Conservation (phyloP, 164 flowering plant species). For the Vitis rupestris region DNA sequence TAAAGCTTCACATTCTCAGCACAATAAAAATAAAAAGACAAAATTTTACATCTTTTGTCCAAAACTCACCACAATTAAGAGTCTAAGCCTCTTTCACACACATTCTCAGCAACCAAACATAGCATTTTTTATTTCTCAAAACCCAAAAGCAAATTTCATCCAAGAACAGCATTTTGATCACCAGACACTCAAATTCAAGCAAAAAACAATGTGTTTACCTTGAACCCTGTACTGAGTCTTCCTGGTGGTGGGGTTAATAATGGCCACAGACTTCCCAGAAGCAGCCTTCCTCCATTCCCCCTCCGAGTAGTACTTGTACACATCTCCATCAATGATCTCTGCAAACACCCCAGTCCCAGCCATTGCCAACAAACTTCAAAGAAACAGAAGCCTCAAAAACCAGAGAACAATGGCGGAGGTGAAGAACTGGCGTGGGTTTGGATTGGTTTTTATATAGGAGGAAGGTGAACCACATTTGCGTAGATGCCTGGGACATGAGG, state of each 20-base stretch:
- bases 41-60: background rate
- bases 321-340: slow-evolving; percentile 86
- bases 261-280: slow-evolving; percentile 82
- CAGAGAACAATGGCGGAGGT: background rate
- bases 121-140: no score
- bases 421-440: slow-evolving; percentile 1
- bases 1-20: no score
- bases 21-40: background rate
- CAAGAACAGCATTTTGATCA: background rate
- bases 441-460: slow-evolving; percentile 4
- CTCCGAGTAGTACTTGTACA: slow-evolving; percentile 83
- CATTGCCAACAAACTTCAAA: slow-evolving; percentile 27
- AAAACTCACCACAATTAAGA: no score
- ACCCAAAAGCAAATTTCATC: no score
- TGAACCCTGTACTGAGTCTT: slow-evolving; percentile 93
- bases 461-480: slow-evolving; percentile 21
- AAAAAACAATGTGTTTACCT: slow-evolving; percentile 42
- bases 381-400: background rate
- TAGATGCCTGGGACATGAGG: no score
- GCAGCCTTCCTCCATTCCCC: slow-evolving; percentile 89
- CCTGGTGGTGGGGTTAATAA: slow-evolving; percentile 87
- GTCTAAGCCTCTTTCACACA: no score
- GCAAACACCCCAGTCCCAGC: slow-evolving; percentile 75
- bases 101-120: no score
- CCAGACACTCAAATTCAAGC: background rate